Conservation (phyloP, 176 grass and related monocot genomes). For the Rhynchospora pubera region DNA sequence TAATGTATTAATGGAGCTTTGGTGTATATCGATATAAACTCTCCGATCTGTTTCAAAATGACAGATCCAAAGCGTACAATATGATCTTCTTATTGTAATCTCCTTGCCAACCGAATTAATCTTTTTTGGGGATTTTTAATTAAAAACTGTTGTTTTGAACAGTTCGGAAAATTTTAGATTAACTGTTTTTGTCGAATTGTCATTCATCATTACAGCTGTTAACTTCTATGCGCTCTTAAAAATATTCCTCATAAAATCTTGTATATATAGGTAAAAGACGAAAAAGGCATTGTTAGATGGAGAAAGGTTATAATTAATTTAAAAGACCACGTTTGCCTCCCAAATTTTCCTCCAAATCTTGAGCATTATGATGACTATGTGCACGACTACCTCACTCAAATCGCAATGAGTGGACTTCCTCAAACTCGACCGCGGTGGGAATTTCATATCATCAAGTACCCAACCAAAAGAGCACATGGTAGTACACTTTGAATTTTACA, state of each 20-base stretch:
- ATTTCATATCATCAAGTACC: slow-evolving; percentile 36
- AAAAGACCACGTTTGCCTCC: slow-evolving; percentile 24
- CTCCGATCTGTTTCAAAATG: too few relatives aligned
- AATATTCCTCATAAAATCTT: not conserved
- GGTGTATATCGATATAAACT: too few relatives aligned
- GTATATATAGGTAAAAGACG: slow-evolving; percentile 21
- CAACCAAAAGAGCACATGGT: slow-evolving; percentile 13
- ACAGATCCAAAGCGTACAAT: too few relatives aligned
- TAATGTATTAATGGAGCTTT: too few relatives aligned
- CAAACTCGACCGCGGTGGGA: slow-evolving; percentile 22
- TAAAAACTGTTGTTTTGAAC: too few relatives aligned
- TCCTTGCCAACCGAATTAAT: too few relatives aligned
- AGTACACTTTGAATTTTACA: not conserved
- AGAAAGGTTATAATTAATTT: slow-evolving; percentile 22
- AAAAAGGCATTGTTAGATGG: slow-evolving; percentile 9
- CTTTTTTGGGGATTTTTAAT: too few relatives aligned
- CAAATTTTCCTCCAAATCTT: slow-evolving; percentile 9
- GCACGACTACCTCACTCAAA: slow-evolving; percentile 11
- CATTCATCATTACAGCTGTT: too few relatives aligned
- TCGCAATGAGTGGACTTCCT: not conserved
- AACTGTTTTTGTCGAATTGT: too few relatives aligned
- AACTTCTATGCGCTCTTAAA: not conserved
- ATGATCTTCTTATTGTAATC: too few relatives aligned
- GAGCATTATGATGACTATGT: slow-evolving; percentile 24
- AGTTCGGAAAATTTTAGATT: too few relatives aligned